A percentile compares a stretch with the other conserved stretches of the same genome.
Conservation (phyloP, 2,329 filamentous ascomycete genomes). For the Polychaeton citri region DNA sequence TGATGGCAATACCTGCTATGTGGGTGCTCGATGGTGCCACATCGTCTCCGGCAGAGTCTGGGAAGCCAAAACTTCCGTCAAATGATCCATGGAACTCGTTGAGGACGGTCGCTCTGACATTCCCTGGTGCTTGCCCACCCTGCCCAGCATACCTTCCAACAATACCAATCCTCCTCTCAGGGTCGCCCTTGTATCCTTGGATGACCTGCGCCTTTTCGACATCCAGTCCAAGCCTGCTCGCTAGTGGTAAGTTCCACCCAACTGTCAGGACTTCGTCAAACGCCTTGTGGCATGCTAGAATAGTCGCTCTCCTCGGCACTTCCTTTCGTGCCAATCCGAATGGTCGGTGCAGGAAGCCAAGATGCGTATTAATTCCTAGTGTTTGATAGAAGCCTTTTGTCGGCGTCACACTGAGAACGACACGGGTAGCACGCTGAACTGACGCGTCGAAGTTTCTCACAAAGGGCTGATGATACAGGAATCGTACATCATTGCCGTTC, state of each 20-base stretch:
- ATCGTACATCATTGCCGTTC: not conserved
- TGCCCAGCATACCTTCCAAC: slow-evolving; percentile 12
- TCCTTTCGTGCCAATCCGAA: not conserved
- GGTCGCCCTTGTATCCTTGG: slow-evolving; percentile 26
- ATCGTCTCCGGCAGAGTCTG: not conserved
- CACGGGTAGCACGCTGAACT: not conserved
- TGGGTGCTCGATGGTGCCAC: too few relatives aligned
- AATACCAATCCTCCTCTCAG: slow-evolving; percentile 25
- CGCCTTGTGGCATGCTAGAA: slow-evolving; percentile 23
- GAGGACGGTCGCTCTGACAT: slow-evolving; percentile 12
- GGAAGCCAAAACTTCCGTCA: slow-evolving; percentile 11
- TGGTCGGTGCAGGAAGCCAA: not conserved
- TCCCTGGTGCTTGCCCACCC: slow-evolving; percentile 1
- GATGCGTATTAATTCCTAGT: not conserved
- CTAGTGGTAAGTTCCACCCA: slow-evolving; percentile 24
- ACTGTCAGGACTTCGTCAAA: slow-evolving; percentile 27
- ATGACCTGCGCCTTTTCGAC: slow-evolving; percentile 16
- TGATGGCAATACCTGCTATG: slow-evolving; percentile 18
- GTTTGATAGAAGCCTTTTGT: not conserved
- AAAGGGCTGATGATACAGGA: not conserved
- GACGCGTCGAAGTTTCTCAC: not conserved
- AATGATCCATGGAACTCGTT: slow-evolving; percentile 17
- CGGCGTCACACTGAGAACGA: not conserved
- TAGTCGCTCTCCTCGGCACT: not conserved
- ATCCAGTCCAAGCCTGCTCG: slow-evolving; percentile 19